Conservation (phyloP, 768 basidiomycete genomes). For the Russula sp. region DNA sequence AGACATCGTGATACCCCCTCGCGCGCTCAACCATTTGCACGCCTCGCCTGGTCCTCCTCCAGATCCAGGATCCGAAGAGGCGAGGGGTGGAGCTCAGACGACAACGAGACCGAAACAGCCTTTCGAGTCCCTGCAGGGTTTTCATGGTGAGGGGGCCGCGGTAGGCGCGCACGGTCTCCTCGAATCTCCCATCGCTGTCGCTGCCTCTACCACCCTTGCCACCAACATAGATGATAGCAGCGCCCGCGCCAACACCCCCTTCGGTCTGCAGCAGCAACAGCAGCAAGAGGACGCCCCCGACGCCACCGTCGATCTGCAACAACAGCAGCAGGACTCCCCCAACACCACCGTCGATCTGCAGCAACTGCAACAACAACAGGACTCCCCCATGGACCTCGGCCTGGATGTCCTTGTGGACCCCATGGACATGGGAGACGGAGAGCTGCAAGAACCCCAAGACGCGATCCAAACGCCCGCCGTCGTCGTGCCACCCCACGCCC, state of each 20-base stretch:
- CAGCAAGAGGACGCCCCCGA: no score
- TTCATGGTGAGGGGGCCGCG: constrained; percentile 10
- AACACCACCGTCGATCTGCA: not conserved
- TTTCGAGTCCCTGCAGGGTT: not conserved
- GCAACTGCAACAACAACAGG: no score
- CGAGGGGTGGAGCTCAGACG: no score
- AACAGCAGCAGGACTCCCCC: no score
- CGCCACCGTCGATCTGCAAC: no score
- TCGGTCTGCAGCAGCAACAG: no score
- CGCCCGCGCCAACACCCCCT: not conserved
- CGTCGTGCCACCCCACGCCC: not conserved
- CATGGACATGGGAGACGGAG: not conserved
- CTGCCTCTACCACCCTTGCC: not conserved
- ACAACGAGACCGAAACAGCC: no score
- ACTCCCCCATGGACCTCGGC: not conserved
- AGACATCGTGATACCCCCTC: not conserved
- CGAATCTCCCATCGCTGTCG: not conserved
- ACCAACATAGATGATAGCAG: not conserved
- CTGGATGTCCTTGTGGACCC: not conserved
- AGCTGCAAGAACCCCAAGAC: not conserved
- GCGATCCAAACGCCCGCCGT: not conserved
- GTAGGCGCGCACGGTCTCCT: constrained; percentile 13
- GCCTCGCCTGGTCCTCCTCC: not conserved
- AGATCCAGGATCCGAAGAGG: not conserved
- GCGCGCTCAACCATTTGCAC: constrained; percentile 6